phyloP scores from a whole-genome alignment of 345 rosid genomes.

The Xanthoceras sorbifolium region DNA sequence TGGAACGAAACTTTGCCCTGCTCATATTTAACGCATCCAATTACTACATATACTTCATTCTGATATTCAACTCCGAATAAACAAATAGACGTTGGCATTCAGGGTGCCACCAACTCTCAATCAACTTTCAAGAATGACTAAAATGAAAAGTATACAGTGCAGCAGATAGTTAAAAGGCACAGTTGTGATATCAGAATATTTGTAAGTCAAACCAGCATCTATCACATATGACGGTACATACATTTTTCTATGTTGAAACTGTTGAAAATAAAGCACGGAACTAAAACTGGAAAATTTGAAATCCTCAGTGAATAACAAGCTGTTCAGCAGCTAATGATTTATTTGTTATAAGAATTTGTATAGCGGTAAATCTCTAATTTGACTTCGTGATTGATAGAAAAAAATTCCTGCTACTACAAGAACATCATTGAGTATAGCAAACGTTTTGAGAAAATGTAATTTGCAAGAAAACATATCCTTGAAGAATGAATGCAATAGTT shows the following conservation, averaged over 20 bases:
- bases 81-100: background rate
- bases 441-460: background rate
- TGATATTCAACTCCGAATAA: background rate
- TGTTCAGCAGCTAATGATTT: too few species aligned
- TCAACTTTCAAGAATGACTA: background rate
- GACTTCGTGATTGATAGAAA: background rate
- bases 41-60: background rate
- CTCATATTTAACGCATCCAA: background rate
- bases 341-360: background rate
- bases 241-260: too few species aligned
- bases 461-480: background rate
- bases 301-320: too few species aligned
- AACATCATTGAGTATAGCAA: background rate
- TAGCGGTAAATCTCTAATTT: too few species aligned
- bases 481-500: background rate
- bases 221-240: background rate
- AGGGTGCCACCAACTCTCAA: background rate
- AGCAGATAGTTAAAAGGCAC: background rate
- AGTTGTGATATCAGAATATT: background rate
- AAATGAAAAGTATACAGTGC: background rate
- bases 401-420: background rate
- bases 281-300: too few species aligned
- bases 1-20: constrained; percentile 23
- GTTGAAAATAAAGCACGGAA: too few species aligned
- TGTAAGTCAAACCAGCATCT: background rate